These are phyloP conservation scores for Auriscalpium microsporum DNA, from an alignment of 768 basidiomycete species.

Conservation along the genomic window DNA sequence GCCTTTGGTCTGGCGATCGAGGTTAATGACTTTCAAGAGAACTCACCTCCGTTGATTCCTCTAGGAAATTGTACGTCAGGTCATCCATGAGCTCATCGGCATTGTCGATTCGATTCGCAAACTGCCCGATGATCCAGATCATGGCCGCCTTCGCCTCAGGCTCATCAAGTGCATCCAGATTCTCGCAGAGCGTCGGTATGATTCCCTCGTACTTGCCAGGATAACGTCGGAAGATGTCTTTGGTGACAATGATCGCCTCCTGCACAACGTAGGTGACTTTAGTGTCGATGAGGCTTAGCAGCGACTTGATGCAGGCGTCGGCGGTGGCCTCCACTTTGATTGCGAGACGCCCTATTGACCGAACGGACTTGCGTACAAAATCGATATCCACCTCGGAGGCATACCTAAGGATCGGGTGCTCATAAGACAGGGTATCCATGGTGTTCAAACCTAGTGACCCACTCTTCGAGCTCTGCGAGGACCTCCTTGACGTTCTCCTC, in stretches of 20 bases:
- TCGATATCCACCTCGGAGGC: constrained; percentile 98
- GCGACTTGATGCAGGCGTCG: constrained; percentile 80
- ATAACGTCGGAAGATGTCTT: constrained; percentile 95
- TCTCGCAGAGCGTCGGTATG: constrained; percentile 87
- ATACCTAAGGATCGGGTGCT: constrained; percentile 48
- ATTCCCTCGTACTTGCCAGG: constrained; percentile 96
- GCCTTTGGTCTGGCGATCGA: too few relatives aligned
- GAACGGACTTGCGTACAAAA: constrained; percentile 95
- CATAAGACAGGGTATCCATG: not conserved
- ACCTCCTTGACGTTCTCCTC: constrained; percentile 92
- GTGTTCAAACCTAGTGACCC: constrained; percentile 18
- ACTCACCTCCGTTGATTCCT: constrained; percentile 86
- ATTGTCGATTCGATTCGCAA: constrained; percentile 83
- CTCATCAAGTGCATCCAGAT: constrained; percentile 87
- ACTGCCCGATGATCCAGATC: constrained; percentile 98
- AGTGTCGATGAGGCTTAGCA: constrained; percentile 82
- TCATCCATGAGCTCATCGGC: constrained; percentile 56
- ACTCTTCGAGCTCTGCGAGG: constrained; percentile 93
- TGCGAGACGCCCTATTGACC: constrained; percentile 94
- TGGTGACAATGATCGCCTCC: constrained; percentile 75
- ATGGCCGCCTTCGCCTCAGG: constrained; percentile 96
- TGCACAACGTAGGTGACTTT: constrained; percentile 68
- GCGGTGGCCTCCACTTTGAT: constrained; percentile 92
- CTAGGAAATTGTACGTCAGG: constrained; percentile 23
- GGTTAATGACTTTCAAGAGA: not conserved